These are phyloP conservation scores for Phytopythium litorale DNA, from an alignment of 352 stramenopile species.

Conservation along the genomic window DNA sequence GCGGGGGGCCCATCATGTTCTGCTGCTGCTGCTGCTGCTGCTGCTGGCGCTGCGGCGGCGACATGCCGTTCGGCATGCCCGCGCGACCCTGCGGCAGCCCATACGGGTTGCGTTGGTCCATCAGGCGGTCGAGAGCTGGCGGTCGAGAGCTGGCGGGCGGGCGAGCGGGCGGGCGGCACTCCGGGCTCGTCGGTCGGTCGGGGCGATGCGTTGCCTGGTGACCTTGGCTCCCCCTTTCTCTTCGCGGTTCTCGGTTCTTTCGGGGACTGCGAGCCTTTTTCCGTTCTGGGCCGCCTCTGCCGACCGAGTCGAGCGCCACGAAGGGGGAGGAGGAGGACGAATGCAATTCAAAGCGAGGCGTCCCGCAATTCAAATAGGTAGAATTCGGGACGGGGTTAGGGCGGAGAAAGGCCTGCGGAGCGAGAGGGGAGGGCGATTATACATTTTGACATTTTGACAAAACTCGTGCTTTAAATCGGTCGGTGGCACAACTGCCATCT, in stretches of 20 bases:
- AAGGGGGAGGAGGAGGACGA: background rate
- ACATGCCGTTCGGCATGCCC: conserved; percentile 38
- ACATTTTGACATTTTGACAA: too few relatives aligned
- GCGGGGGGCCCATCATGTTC: conserved; percentile 32
- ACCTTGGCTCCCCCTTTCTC: background rate
- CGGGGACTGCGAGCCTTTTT: background rate
- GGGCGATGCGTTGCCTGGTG: background rate
- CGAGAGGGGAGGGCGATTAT: background rate
- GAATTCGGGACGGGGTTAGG: background rate
- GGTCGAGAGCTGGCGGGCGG: background rate
- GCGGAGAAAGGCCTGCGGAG: background rate
- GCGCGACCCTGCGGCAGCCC: conserved; percentile 39
- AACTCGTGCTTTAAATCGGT: too few relatives aligned
- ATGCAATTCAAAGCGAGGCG: background rate
- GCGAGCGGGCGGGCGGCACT: background rate
- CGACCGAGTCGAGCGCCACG: background rate
- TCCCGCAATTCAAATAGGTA: background rate
- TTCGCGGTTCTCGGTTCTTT: background rate
- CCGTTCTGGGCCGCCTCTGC: background rate
- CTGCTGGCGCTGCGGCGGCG: conserved; percentile 11
- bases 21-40: conserved; percentile 20
- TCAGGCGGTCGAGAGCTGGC: conserved; percentile 9
- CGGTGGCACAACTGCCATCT: too few relatives aligned
- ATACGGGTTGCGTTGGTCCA: conserved; percentile 69
- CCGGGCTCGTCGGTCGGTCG: too few relatives aligned